A percentile compares a stretch with the other conserved stretches of the same genome.
Conservation (phyloP, 345 rosid genomes). For the Acer yangbiense region DNA sequence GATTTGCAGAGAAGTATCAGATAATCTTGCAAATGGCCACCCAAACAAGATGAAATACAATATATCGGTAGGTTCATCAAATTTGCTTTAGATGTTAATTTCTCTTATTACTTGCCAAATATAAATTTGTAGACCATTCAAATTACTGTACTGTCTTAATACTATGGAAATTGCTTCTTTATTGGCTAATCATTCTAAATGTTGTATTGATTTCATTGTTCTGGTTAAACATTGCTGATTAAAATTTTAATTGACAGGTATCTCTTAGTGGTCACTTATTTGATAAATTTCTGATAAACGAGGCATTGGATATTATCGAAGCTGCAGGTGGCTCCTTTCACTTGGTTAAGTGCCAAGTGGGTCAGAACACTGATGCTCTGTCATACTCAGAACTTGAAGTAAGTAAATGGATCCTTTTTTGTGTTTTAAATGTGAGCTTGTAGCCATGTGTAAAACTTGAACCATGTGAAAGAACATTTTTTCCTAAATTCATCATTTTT, state of each 20-base stretch:
- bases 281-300: slow-evolving; percentile 89
- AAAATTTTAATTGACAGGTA: slow-evolving; percentile 57
- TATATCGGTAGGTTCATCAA: slow-evolving; percentile 55
- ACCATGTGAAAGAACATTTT: background rate
- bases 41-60: slow-evolving; percentile 57
- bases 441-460: background rate
- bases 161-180: background rate
- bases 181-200: background rate
- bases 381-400: slow-evolving; percentile 94
- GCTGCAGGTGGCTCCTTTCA: slow-evolving; percentile 87
- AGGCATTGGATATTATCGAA: slow-evolving; percentile 92
- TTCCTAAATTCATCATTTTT: background rate
- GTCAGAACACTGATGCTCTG: slow-evolving; percentile 64
- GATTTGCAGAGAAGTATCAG: slow-evolving; percentile 53
- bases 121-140: slow-evolving; percentile 4
- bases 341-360: slow-evolving; percentile 83
- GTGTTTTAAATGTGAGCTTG: background rate
- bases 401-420: slow-evolving; percentile 28
- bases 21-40: slow-evolving; percentile 30
- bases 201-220: background rate
- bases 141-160: background rate
- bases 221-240: slow-evolving; percentile 21
- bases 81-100: slow-evolving; percentile 8
- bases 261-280: slow-evolving; percentile 91
- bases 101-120: slow-evolving; percentile 5